Evolutionary conservation across 345 rosid species (phyloP), one percentile per base, ranked within the genome.

Genomic region (Erucastrum elatum): DNA sequence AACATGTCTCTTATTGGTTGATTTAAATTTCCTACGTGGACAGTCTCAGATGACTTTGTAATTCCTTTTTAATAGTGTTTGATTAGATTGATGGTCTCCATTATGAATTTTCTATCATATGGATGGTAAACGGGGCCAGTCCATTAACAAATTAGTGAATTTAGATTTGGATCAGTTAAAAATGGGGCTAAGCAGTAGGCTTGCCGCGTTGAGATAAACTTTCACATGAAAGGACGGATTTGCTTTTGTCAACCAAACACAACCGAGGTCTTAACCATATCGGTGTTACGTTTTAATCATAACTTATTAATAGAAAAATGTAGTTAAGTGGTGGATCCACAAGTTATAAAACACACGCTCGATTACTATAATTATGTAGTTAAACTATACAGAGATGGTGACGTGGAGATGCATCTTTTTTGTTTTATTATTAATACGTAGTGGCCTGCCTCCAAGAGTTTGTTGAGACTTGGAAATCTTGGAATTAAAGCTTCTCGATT

Each of bases 401-500:
- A 68, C 61, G 71, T 68, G 65, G 75, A 56, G 75, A 62, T 74
- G 79, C 67, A 68, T 9, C 71, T 68, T 69, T 72, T 63, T 68
- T 11, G 49, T 74, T n/a, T 51, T 4, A 46, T 74, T 29, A 37
- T 79, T 62, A 21, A 6, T 72, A 29, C 8, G 66, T 79, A 79
- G 71, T 71, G 21, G 66, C 71, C 62, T 70, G 17, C 7, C 56
- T 49, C 56, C 56, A 49, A 68, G 10, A 68, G 75, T 74, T 74
- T 74, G 82, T 74, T 74, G 35, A 62, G 35, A 68, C 51, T 37
- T 63, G 10, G 13, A 49, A 61, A 63, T 79, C 82, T 74, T 62
- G 75, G 35, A 80, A 53, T 68, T 68, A 80, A 80, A 80, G 75
- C 78, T 68, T 79, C 70, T 68, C 70, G 61, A 62, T 68, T 16